Base-by-base conservation (phyloP, 2,329 filamentous ascomycete species). In the Fusarium tanahbumbuense region DNA sequence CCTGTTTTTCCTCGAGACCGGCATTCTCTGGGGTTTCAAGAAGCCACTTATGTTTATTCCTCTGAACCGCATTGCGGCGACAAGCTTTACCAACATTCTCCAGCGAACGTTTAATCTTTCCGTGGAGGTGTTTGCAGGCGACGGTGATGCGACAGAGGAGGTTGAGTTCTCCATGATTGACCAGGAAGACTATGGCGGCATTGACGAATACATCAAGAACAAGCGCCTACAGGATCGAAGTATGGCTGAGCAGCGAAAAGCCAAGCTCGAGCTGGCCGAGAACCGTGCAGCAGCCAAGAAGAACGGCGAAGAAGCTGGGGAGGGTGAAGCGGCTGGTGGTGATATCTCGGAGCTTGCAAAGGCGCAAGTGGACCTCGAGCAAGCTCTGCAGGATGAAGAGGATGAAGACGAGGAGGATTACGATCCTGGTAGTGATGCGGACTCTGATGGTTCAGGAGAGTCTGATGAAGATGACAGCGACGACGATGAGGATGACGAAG, bases 1-100 rank as follows among this genome's bases (percentile, higher is more conserved):
- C 69, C 81, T 92, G 2, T 92, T 91, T 75, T 91, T 92, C 75
- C 80, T 92, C 18, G 85, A 88, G 32, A 88, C 83, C 27, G 90
- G 90, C 16, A 91, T 92, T 56, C 76, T 92, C 10, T 92, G 89
- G 88, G 89, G 84, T 1, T 92, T 90, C 82, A 91, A 91, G 79
- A 92, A 92, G 78, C 90, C 90, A 1, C 77, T 92, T 4, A 79
- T 90, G 23, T 91, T 91, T 71, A 81, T 92, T 8, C 88, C 89
- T 7, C 83, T 91, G 20, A 84, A 87, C 55, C 83, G 85, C 15
- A 88, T 92, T 53, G 82, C 83, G 0, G 88, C 88, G 3, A 82
- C 91, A n/a, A 90, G 88, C 73, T 92, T 91, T 76, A 91, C 89
- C 8, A 91, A 82, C 62, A 88, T 92, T 27, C 80, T 92, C 47